Evolutionary conservation across 805 yeast genomes (phyloP).

Genomic region (Priceomyces castillae): DNA sequence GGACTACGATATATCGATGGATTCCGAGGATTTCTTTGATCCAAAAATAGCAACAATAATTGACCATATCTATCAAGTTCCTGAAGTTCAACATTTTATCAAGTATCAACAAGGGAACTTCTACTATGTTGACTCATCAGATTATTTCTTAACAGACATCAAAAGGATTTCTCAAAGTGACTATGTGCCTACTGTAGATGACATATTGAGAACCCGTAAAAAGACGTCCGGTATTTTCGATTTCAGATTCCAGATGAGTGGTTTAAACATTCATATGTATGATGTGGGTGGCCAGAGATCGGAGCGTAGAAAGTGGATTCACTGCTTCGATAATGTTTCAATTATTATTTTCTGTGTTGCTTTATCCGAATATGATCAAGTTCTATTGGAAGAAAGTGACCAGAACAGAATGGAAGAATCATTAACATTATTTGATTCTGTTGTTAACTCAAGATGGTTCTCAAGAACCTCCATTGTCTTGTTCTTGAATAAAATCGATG

Average conservation of each 20-base stretch:
- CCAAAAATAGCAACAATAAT: conserved; percentile 48
- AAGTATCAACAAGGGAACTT: conserved; percentile 64
- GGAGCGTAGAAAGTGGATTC: conserved; percentile 96
- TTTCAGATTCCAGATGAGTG: conserved; percentile 73
- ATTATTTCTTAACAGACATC: conserved; percentile 68
- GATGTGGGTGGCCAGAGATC: conserved; percentile 97
- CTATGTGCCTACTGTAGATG: conserved; percentile 72
- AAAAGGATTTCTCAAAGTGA: conserved; percentile 56
- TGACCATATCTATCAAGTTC: conserved; percentile 50
- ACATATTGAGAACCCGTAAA: conserved; percentile 81
- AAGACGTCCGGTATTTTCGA: conserved; percentile 93
- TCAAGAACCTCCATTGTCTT: conserved; percentile 80
- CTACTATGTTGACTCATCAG: conserved; percentile 82
- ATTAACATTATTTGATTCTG: conserved; percentile 80
- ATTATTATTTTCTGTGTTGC: conserved; percentile 89
- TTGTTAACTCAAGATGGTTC: conserved; percentile 92
- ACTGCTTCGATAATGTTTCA: conserved; percentile 91
- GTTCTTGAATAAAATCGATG: conserved; percentile 86
- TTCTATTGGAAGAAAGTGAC: conserved; percentile 68
- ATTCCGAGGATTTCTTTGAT: conserved; percentile 51
- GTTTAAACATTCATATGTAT: conserved; percentile 44
- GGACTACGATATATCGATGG: conserved; percentile 50
- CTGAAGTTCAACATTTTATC: conserved; percentile 56
- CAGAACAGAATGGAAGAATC: conserved; percentile 81
- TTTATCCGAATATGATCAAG: conserved; percentile 86